phyloP scores from a whole-genome alignment of 108 stramenopile genomes.

The Pseudonitzschia pungens region DNA sequence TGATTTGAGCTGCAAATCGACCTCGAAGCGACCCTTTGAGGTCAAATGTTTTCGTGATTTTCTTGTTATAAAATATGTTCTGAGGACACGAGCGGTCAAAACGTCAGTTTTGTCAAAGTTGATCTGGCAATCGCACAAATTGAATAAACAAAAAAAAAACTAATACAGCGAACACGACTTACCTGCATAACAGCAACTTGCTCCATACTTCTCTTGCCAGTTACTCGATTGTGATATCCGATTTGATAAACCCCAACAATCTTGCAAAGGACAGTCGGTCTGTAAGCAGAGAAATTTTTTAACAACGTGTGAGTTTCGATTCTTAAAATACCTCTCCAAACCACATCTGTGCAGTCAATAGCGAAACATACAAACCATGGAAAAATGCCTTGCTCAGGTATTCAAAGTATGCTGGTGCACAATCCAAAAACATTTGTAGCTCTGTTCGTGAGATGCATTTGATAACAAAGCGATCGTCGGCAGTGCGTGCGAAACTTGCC shows the following conservation, averaged over 20 bases:
- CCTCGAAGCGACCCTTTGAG: slow-evolving; percentile 93
- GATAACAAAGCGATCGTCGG: slow-evolving; percentile 91
- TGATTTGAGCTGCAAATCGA: slow-evolving; percentile 84
- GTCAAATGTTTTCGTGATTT: slow-evolving; percentile 90
- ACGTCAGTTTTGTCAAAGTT: slow-evolving; percentile 14
- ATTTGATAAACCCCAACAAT: slow-evolving; percentile 98
- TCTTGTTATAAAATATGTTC: slow-evolving; percentile 92
- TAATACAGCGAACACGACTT: slow-evolving; percentile 1
- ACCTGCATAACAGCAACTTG: slow-evolving; percentile 94
- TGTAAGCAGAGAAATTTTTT: background rate
- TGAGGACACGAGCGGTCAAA: slow-evolving; percentile 25
- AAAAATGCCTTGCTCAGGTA: slow-evolving; percentile 95
- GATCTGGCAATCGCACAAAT: background rate
- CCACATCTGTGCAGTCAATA: background rate
- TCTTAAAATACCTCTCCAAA: background rate
- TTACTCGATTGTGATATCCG: slow-evolving; percentile 90
- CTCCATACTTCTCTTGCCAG: slow-evolving; percentile 93
- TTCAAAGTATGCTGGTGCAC: slow-evolving; percentile 96
- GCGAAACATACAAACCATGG: slow-evolving; percentile 70
- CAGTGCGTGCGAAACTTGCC: slow-evolving; percentile 80
- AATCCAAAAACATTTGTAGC: slow-evolving; percentile 97
- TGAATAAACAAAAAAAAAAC: background rate
- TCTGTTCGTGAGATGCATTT: slow-evolving; percentile 94
- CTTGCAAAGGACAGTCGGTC: slow-evolving; percentile 90
- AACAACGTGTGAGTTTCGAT: slow-evolving; percentile 10